Evolutionary conservation across 208 protist species (phyloP).

Genomic region (Leishmania tarentolae): DNA sequence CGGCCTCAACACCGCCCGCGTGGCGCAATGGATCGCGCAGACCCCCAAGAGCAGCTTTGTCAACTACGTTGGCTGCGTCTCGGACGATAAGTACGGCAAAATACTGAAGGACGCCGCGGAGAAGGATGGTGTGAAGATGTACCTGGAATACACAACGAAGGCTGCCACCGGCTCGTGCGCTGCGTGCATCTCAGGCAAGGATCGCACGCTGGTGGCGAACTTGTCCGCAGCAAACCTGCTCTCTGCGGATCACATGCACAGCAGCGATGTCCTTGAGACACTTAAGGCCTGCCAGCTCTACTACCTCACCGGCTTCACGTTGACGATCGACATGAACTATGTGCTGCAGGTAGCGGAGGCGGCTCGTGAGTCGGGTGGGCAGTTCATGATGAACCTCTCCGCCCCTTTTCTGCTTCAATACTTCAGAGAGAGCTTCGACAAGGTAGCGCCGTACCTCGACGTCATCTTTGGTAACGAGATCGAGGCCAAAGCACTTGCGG

Average conservation of each 20-base stretch:
- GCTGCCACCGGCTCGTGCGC: conserved; percentile 97
- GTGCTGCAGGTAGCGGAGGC: conserved; percentile 93
- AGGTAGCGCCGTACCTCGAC: conserved; percentile 93
- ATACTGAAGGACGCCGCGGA: conserved; percentile 82
- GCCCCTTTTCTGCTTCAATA: conserved; percentile 97
- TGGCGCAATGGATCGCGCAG: conserved; percentile 93
- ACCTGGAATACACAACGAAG: conserved; percentile 86
- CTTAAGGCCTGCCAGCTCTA: conserved; percentile 56
- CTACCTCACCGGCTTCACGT: conserved; percentile 96
- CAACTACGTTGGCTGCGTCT: conserved; percentile 94
- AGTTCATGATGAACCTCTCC: conserved; percentile 96
- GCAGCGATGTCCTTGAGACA: conserved; percentile 28
- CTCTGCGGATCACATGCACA: conserved; percentile 89
- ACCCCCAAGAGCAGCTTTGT: conserved; percentile 44
- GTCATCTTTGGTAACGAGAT: conserved; percentile 97
- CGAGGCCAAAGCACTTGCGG: conserved; percentile 90
- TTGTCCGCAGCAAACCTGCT: conserved; percentile 97
- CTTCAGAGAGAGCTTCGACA: conserved; percentile 91
- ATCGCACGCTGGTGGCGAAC: conserved; percentile 96
- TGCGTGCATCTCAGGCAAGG: conserved; percentile 94
- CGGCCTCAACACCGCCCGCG: conserved; percentile 97
- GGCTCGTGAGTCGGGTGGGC: conserved; percentile 81
- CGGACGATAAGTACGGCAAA: conserved; percentile 94
- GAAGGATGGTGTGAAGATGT: conserved; percentile 90
- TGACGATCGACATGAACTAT: conserved; percentile 93